Percentiles rank a stretch among this genome's conserved stretches.
Conservation (phyloP, 2,329 filamentous ascomycete genomes). For the Phaeosphaeriaceae sp. region DNA sequence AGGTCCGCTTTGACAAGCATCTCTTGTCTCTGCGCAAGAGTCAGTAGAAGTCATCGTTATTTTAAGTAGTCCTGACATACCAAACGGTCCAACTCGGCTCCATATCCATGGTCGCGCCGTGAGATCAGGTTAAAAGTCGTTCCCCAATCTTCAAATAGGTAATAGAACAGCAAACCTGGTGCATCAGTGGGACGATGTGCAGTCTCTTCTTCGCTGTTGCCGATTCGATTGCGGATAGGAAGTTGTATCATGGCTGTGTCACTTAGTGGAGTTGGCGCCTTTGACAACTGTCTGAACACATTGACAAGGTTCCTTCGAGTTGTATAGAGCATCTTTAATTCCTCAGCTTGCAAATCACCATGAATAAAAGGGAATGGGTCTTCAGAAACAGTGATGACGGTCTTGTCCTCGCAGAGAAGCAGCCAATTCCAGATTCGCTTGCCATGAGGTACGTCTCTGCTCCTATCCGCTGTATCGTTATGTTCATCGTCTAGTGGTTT, state of each 20-base stretch:
- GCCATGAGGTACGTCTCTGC: slow-evolving; percentile 53
- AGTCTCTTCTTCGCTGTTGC: slow-evolving; percentile 54
- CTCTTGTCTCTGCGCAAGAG: slow-evolving; percentile 51
- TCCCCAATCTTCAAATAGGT: slow-evolving; percentile 70
- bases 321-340: slow-evolving; percentile 57
- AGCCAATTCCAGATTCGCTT: slow-evolving; percentile 74
- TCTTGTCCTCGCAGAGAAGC: slow-evolving; percentile 72
- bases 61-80: slow-evolving; percentile 40
- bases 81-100: slow-evolving; percentile 57
- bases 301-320: slow-evolving; percentile 65
- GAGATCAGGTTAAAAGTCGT: slow-evolving; percentile 65
- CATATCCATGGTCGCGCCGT: slow-evolving; percentile 55
- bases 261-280: slow-evolving; percentile 52
- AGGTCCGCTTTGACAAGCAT: slow-evolving; percentile 61
- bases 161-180: slow-evolving; percentile 68
- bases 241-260: slow-evolving; percentile 52
- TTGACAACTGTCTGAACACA: slow-evolving; percentile 67
- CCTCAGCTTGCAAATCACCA: slow-evolving; percentile 45
- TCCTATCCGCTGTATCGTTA: slow-evolving; percentile 40
- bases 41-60: slow-evolving; percentile 2
- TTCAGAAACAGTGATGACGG: slow-evolving; percentile 74
- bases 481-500: slow-evolving; percentile 25
- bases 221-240: slow-evolving; percentile 54
- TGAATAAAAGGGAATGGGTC: slow-evolving; percentile 54
- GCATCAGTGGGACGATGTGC: slow-evolving; percentile 59